Evolutionary conservation across 208 protist genomes (phyloP).

Genomic region (Wallacemonas sp.): DNA sequence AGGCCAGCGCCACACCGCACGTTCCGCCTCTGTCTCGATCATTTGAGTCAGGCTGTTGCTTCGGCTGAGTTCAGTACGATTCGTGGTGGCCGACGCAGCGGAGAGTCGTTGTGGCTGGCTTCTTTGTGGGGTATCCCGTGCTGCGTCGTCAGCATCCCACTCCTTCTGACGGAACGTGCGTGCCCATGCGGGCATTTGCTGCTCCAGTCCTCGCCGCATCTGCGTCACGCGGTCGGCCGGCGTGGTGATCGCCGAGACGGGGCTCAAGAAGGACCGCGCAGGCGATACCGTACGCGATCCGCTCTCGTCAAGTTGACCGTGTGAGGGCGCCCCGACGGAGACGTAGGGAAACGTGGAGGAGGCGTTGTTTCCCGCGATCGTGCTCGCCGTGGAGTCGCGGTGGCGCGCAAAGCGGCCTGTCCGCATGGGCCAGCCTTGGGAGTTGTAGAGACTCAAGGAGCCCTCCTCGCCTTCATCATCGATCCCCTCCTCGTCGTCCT

Average conservation of each 20-base stretch:
- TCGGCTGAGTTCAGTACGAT: background rate
- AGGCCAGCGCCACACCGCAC: background rate
- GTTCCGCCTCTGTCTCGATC: background rate
- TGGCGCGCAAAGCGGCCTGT: background rate
- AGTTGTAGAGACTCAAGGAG: background rate
- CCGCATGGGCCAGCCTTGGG: background rate
- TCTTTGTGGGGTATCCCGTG: background rate
- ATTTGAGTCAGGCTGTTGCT: background rate
- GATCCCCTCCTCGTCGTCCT: background rate
- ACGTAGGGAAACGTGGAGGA: background rate
- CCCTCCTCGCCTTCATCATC: slow-evolving; percentile 8
- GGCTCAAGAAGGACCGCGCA: background rate
- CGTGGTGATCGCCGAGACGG: background rate
- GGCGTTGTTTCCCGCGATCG: slow-evolving; percentile 10
- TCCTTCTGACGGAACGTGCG: background rate
- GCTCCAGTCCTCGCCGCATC: background rate
- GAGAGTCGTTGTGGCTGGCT: background rate
- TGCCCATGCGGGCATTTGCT: background rate
- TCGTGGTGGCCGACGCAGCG: background rate
- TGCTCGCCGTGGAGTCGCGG: slow-evolving; percentile 8
- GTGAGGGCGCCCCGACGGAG: no score
- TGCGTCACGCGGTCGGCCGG: background rate
- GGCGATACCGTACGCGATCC: no score
- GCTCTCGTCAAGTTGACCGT: no score
- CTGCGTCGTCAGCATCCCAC: background rate